A percentile compares a stretch with the other conserved stretches of the same genome.
phyloP scores from a whole-genome alignment of 768 basidiomycete genomes.

The Scleroderma citrinum region DNA sequence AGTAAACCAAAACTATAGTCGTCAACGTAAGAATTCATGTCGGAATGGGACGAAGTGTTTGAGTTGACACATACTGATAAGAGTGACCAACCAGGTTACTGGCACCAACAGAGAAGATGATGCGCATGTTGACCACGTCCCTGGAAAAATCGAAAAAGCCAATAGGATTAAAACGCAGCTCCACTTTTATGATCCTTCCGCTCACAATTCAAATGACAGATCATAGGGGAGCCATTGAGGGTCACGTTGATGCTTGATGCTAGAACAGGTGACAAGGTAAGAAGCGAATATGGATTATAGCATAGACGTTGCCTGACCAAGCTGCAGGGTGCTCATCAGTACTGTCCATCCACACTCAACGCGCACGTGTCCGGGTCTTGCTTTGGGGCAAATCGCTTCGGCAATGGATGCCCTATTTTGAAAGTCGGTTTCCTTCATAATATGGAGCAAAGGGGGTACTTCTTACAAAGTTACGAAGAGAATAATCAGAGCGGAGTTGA shows the following conservation, averaged over 20 bases:
- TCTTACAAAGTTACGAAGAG: slow-evolving; percentile 29
- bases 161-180: slow-evolving; percentile 5
- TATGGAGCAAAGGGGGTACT: neutral
- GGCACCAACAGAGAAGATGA: slow-evolving; percentile 45
- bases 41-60: neutral
- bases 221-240: slow-evolving; percentile 34
- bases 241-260: slow-evolving; percentile 47
- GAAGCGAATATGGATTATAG: neutral
- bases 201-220: slow-evolving; percentile 34
- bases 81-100: slow-evolving; percentile 41
- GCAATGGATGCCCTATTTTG: slow-evolving; percentile 26
- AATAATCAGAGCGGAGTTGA: slow-evolving; percentile 37
- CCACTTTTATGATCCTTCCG: neutral
- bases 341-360: slow-evolving; percentile 56
- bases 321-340: slow-evolving; percentile 42
- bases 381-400: slow-evolving; percentile 31
- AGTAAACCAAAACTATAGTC: slow-evolving; percentile 45
- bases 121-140: slow-evolving; percentile 39
- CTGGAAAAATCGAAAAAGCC: slow-evolving; percentile 15
- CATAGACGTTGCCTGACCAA: slow-evolving; percentile 34
- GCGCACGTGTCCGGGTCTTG: slow-evolving; percentile 37
- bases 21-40: neutral
- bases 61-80: slow-evolving; percentile 36
- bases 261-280: slow-evolving; percentile 15
- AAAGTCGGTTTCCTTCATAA: neutral